phyloP scores from a whole-genome alignment of 805 yeast species.

The Peterozyma toletana region DNA sequence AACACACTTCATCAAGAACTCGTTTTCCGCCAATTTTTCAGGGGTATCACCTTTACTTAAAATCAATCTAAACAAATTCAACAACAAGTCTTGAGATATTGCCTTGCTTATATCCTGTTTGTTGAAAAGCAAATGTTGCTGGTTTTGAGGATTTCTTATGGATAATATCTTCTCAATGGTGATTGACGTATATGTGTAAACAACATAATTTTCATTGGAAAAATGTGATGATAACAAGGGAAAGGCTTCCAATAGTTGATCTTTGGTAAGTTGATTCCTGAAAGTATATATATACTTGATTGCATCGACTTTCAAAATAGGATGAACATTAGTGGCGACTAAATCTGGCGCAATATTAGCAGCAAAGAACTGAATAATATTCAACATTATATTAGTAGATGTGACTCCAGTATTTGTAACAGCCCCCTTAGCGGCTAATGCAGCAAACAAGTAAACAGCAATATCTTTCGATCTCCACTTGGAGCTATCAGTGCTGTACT shows the following conservation, averaged over 20 bases:
- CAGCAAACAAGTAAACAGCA: constrained; percentile 77
- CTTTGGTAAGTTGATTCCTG: constrained; percentile 87
- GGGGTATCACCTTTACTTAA: constrained; percentile 57
- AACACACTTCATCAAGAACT: constrained; percentile 80
- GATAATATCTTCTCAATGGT: constrained; percentile 86
- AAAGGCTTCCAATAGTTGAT: constrained; percentile 70
- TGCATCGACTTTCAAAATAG: constrained; percentile 86
- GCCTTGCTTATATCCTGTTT: constrained; percentile 63
- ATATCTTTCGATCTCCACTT: constrained; percentile 87
- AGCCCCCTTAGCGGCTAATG: constrained; percentile 87
- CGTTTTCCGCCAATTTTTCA: constrained; percentile 91
- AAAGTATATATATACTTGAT: constrained; percentile 84
- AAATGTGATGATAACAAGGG: constrained; percentile 74
- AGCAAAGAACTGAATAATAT: constrained; percentile 80
- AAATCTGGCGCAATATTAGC: constrained; percentile 79
- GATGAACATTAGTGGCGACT: constrained; percentile 48
- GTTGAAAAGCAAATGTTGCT: constrained; percentile 54
- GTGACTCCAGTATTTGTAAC: constrained; percentile 84
- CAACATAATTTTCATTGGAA: constrained; percentile 61
- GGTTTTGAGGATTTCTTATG: constrained; percentile 54
- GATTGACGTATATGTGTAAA: constrained; percentile 88
- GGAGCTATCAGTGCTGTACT: constrained; percentile 31
- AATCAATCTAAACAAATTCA: constrained; percentile 61
- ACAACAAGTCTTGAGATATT: constrained; percentile 53
- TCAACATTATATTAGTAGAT: constrained; percentile 75